Percentiles rank a stretch among this genome's conserved stretches.
Evolutionary conservation across 1,284 basidiomycete species (phyloP).

Genomic region (Inonotus obliquus): DNA sequence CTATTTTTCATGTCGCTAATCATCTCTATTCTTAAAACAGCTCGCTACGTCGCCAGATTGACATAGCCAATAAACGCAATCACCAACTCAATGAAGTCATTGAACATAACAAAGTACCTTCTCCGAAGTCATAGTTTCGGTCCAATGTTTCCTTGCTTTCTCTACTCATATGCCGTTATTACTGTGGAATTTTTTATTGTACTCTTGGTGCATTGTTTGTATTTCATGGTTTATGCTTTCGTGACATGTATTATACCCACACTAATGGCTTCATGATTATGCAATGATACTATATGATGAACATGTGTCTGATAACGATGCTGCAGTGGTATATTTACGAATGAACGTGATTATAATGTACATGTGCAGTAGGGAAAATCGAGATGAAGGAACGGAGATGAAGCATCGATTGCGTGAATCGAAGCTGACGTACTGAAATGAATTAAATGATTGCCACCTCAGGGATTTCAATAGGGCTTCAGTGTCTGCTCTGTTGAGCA

Average conservation of each 20-base stretch:
- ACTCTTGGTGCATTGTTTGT: conserved; percentile 5
- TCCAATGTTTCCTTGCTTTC: not conserved
- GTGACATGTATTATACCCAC: conserved; percentile 9
- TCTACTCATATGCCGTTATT: not conserved
- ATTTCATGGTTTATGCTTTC: not conserved
- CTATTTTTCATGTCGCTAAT: not conserved
- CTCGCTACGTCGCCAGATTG: conserved; percentile 63
- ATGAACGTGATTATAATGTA: not conserved
- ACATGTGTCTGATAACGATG: not conserved
- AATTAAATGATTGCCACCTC: not conserved
- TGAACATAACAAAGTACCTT: conserved; percentile 39
- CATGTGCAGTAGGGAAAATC: not conserved
- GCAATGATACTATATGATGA: not conserved
- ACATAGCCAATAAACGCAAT: conserved; percentile 64
- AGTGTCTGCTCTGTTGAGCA: conserved; percentile 25
- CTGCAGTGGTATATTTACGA: not conserved
- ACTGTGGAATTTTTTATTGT: conserved; percentile 5
- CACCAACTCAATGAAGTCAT: conserved; percentile 63
- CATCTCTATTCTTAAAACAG: conserved; percentile 32
- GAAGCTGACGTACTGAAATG: not conserved
- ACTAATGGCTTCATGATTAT: not conserved
- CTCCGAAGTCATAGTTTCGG: conserved; percentile 6
- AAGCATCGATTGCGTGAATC: not conserved
- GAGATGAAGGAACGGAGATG: not conserved
- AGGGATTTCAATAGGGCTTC: not conserved